phyloP scores from a whole-genome alignment of 345 rosid genomes.

The Punica granatum region DNA sequence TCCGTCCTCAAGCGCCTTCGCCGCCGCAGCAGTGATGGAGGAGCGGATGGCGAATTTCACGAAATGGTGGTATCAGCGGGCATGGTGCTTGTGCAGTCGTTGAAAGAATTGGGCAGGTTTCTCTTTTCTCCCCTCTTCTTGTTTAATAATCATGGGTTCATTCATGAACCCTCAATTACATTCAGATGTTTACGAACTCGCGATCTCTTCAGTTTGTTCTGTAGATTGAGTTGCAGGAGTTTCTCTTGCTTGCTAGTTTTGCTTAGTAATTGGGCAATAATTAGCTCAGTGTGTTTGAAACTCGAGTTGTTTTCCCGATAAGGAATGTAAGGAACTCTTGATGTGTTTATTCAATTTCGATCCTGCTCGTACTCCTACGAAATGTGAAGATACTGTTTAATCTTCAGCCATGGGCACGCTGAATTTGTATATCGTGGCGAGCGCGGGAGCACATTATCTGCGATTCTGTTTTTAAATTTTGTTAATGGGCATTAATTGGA shows the following conservation, averaged over 20 bases:
- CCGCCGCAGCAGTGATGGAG: conserved; percentile 11
- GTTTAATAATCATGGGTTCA: not conserved
- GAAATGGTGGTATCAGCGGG: conserved; percentile 64
- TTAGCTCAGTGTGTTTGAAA: not conserved
- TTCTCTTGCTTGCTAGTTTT: not conserved
- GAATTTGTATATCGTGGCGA: not conserved
- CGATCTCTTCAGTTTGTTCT: not conserved
- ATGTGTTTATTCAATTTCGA: not conserved
- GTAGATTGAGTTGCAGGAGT: not conserved
- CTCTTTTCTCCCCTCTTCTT: not conserved
- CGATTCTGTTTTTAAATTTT: not conserved
- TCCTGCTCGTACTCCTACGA: not conserved
- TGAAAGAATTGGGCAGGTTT: conserved; percentile 57
- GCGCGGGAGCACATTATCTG: too few species aligned
- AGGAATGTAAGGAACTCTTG: not conserved
- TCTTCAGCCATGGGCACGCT: not conserved
- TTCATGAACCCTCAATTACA: not conserved
- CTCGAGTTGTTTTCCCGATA: not conserved
- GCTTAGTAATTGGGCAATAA: not conserved
- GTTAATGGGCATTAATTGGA: too few species aligned
- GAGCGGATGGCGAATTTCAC: conserved; percentile 21
- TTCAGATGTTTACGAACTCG: not conserved
- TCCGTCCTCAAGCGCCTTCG: conserved; percentile 34
- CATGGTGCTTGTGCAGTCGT: conserved; percentile 77
- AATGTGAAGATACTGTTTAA: not conserved